These are phyloP conservation scores for Melaleuca quinquenervia DNA, from an alignment of 345 rosid genomes.

Conservation along the genomic window DNA sequence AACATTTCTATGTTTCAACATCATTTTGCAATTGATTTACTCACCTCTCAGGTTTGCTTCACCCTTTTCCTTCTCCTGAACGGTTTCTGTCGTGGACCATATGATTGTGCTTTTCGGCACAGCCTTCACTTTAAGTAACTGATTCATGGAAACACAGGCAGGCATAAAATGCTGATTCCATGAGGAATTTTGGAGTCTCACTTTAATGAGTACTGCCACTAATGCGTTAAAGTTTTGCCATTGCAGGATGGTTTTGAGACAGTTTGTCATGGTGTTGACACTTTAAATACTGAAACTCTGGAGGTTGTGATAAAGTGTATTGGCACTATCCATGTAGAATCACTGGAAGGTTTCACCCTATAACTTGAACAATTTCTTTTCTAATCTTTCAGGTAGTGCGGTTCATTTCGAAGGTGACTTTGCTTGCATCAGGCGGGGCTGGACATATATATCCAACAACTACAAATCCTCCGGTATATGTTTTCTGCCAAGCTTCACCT, in stretches of 20 bases:
- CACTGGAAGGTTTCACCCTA: not conserved
- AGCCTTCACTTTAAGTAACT: not conserved
- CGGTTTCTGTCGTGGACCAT: not conserved
- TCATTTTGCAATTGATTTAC: slow-evolving; percentile 85
- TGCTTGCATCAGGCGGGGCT: slow-evolving; percentile 97
- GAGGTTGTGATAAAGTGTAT: slow-evolving; percentile 39
- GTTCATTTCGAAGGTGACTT: slow-evolving; percentile 82
- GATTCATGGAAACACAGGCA: not conserved
- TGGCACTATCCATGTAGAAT: not conserved
- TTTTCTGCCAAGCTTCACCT: not conserved
- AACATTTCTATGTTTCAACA: slow-evolving; percentile 72
- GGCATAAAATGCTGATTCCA: not conserved
- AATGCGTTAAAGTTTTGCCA: slow-evolving; percentile 1
- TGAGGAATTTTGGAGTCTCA: not conserved
- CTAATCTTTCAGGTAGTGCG: slow-evolving; percentile 50
- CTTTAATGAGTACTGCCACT: not conserved
- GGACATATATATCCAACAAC: slow-evolving; percentile 96
- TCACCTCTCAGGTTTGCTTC: slow-evolving; percentile 63
- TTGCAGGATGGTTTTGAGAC: slow-evolving; percentile 64
- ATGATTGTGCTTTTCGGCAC: not conserved
- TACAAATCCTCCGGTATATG: slow-evolving; percentile 75
- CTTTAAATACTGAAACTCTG: slow-evolving; percentile 65
- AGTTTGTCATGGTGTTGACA: slow-evolving; percentile 82
- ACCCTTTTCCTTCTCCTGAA: not conserved
- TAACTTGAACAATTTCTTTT: not conserved